These are phyloP conservation scores for Sarocladium oryzae DNA, from an alignment of 2,329 filamentous ascomycete genomes.

Conservation along the genomic window DNA sequence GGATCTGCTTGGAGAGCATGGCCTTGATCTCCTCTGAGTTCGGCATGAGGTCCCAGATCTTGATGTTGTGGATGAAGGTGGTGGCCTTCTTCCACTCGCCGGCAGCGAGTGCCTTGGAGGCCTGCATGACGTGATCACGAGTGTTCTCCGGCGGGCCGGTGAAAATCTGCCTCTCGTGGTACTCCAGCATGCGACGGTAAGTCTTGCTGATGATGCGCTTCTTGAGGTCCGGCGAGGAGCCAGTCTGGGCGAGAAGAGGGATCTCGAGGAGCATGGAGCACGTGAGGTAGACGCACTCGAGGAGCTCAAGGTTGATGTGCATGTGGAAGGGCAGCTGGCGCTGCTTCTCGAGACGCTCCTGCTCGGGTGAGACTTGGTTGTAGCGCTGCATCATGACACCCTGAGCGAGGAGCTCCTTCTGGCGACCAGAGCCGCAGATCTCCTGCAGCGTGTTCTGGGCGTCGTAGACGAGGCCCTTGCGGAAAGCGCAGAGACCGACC, in stretches of 20 bases:
- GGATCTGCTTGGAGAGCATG: conserved; percentile 97
- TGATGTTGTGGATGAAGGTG: conserved; percentile 92
- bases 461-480: conserved; percentile 92
- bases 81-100: conserved; percentile 98
- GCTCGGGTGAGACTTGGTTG: conserved; percentile 92
- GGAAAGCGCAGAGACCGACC: conserved; percentile 96
- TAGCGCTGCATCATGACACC: conserved; percentile 98
- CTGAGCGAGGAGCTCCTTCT: conserved; percentile 96
- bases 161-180: conserved; percentile 99
- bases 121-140: conserved; percentile 98
- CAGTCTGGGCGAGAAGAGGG: conserved; percentile 90
- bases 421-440: conserved; percentile 92
- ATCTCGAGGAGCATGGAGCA: conserved; percentile 99
- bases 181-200: conserved; percentile 97
- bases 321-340: conserved; percentile 98
- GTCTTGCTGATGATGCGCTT: conserved; percentile 99
- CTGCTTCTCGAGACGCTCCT: conserved; percentile 95
- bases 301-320: conserved; percentile 98
- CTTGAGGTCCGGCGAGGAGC: conserved; percentile 92
- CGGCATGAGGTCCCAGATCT: conserved; percentile 98
- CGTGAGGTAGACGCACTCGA: conserved; percentile 97
- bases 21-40: conserved; percentile 88
- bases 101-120: conserved; percentile 89
- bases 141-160: conserved; percentile 98
- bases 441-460: conserved; percentile 96